phyloP scores from a whole-genome alignment of 2,329 filamentous ascomycete species.

The Coniochaeta hoffmannii region DNA sequence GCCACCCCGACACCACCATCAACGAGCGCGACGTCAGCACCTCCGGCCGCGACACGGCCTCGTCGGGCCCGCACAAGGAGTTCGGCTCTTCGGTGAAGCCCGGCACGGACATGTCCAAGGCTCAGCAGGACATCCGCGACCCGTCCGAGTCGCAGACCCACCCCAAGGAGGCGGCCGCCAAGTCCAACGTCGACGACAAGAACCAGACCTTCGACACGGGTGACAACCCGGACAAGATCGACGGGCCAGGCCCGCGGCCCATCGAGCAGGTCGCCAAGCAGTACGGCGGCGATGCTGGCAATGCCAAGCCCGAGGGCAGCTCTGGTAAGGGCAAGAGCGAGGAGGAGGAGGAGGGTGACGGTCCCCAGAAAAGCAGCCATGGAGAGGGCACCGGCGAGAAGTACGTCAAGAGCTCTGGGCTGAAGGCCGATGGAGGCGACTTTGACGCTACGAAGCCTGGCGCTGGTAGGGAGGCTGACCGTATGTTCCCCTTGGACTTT shows the following conservation, averaged over 20 bases:
- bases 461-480: constrained; percentile 59
- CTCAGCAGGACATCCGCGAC: constrained; percentile 33
- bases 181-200: constrained; percentile 28
- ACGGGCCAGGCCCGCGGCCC: constrained; percentile 35
- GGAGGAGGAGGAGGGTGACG: constrained; percentile 13
- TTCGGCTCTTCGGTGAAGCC: constrained; percentile 8
- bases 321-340: constrained; percentile 6
- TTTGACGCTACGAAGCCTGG: constrained; percentile 59
- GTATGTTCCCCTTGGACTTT: constrained; percentile 36
- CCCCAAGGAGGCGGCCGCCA: constrained; percentile 13
- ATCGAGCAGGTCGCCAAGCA: constrained; percentile 28
- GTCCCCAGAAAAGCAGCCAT: constrained; percentile 21
- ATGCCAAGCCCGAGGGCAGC: constrained; percentile 3
- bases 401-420: constrained; percentile 49
- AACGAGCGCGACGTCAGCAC: background rate
- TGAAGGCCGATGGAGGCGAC: constrained; percentile 58
- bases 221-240: constrained; percentile 24
- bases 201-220: constrained; percentile 23
- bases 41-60: background rate
- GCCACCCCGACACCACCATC: background rate
- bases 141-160: constrained; percentile 27
- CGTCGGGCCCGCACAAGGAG: background rate
- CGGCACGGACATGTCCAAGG: constrained; percentile 15
- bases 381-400: constrained; percentile 46
- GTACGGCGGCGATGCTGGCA: constrained; percentile 22